Conservation (phyloP, 805 yeast species). For the Wickerhamiella qilinensis region DNA sequence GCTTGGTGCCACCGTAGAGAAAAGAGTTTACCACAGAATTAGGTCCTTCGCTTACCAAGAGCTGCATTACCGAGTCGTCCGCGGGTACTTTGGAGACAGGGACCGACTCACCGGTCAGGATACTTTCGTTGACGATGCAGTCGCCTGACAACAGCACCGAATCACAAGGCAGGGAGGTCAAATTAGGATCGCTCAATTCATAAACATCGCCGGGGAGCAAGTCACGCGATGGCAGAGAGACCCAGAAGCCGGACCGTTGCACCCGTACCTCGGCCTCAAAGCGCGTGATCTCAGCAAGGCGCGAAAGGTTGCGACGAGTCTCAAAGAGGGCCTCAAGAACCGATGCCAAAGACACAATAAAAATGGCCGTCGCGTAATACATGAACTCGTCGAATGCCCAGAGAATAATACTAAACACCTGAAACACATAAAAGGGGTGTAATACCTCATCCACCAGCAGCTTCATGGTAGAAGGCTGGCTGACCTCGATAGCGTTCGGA, state of each 20-base stretch:
- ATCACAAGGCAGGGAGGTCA: constrained; percentile 71
- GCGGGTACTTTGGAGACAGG: constrained; percentile 79
- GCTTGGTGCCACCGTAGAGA: constrained; percentile 76
- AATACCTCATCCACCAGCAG: constrained; percentile 72
- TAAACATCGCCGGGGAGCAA: constrained; percentile 93
- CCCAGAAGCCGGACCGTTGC: constrained; percentile 89
- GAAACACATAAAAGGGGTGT: constrained; percentile 93
- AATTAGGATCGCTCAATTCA: constrained; percentile 76
- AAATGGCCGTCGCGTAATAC: constrained; percentile 87
- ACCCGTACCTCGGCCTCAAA: constrained; percentile 75
- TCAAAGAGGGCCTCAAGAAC: constrained; percentile 72
- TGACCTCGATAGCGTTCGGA: constrained; percentile 54
- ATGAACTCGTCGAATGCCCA: constrained; percentile 90
- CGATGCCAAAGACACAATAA: constrained; percentile 68
- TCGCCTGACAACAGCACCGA: constrained; percentile 78
- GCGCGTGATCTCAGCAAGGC: constrained; percentile 58
- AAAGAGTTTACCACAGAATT: constrained; percentile 21
- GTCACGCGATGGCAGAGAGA: constrained; percentile 54
- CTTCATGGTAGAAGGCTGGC: constrained; percentile 48
- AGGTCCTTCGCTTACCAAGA: constrained; percentile 33
- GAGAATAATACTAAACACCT: constrained; percentile 73
- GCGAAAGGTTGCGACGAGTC: constrained; percentile 55
- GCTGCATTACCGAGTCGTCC: constrained; percentile 39
- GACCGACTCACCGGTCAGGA: constrained; percentile 96
- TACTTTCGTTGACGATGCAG: constrained; percentile 91